Conservation (phyloP, 1,284 basidiomycete genomes). For the Stereum hirsutum region DNA sequence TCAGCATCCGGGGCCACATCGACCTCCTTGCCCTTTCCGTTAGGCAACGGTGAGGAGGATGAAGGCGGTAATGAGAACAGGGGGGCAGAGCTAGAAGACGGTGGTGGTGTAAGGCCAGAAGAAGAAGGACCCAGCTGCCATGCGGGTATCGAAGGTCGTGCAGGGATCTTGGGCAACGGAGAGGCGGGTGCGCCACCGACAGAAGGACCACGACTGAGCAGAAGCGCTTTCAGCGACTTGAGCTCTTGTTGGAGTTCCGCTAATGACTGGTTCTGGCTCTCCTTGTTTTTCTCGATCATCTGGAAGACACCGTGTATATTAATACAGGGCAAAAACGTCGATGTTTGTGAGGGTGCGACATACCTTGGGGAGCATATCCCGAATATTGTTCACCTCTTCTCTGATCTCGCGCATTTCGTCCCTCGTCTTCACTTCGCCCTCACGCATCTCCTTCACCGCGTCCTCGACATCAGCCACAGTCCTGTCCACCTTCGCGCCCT, state of each 20-base stretch:
- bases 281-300: conserved; percentile 94
- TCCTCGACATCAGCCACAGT: conserved; percentile 77
- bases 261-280: conserved; percentile 71
- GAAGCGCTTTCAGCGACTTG: conserved; percentile 87
- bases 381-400: conserved; percentile 85
- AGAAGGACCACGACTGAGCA: conserved; percentile 71
- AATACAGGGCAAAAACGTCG: no score
- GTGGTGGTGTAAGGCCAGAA: conserved; percentile 13
- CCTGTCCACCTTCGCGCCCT: conserved; percentile 70
- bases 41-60: background rate
- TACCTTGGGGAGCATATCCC: conserved; percentile 91
- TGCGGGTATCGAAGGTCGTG: conserved; percentile 74
- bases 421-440: conserved; percentile 71
- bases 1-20: conserved; percentile 16
- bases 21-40: conserved; percentile 39
- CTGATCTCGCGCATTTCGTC: conserved; percentile 91
- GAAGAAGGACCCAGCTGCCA: conserved; percentile 65
- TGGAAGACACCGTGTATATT: no score
- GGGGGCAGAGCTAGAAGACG: conserved; percentile 10
- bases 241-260: conserved; percentile 89
- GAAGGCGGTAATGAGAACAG: conserved; percentile 6
- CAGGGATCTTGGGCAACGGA: conserved; percentile 28
- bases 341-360: conserved; percentile 11
- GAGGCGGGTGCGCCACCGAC: conserved; percentile 42
- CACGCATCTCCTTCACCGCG: conserved; percentile 69